A percentile compares a stretch with the other conserved stretches of the same genome.
phyloP scores from a whole-genome alignment of 495 filamentous ascomycete genomes.

The Lasiosphaeria ovina region DNA sequence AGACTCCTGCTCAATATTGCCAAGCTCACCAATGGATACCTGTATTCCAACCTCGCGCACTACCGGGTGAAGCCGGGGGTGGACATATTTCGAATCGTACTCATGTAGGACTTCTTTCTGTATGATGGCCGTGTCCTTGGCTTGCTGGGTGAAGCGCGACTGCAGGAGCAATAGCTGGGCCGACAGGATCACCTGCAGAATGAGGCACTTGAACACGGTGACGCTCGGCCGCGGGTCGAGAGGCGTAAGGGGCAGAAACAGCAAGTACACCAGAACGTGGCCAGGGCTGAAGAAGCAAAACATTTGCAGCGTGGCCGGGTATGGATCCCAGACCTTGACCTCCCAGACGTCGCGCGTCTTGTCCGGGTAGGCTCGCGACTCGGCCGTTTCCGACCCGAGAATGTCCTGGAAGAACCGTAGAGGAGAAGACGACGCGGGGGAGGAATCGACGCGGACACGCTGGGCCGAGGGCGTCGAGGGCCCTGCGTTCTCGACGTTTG shows the following conservation, averaged over 20 bases:
- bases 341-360: constrained; percentile 91
- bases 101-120: constrained; percentile 91
- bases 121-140: constrained; percentile 78
- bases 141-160: constrained; percentile 72
- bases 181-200: constrained; percentile 70
- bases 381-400: constrained; percentile 57
- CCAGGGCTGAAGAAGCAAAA: constrained; percentile 93
- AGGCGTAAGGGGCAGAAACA: constrained; percentile 75
- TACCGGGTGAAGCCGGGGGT: constrained; percentile 77
- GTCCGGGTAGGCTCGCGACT: constrained; percentile 81
- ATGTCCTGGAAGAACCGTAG: constrained; percentile 71
- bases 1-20: constrained; percentile 45
- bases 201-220: constrained; percentile 75
- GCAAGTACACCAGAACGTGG: constrained; percentile 82
- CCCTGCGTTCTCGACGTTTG: constrained; percentile 61
- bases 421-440: constrained; percentile 74
- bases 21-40: constrained; percentile 47
- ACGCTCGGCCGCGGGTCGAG: constrained; percentile 78
- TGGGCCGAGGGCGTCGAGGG: constrained; percentile 84
- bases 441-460: constrained; percentile 86
- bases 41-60: constrained; percentile 85
- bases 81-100: constrained; percentile 94
- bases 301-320: constrained; percentile 74
- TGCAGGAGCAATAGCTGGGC: constrained; percentile 71
- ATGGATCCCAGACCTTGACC: constrained; percentile 87